Evolutionary conservation across 257 asterid species (phyloP).

Genomic region (Nicotiana attenuata): DNA sequence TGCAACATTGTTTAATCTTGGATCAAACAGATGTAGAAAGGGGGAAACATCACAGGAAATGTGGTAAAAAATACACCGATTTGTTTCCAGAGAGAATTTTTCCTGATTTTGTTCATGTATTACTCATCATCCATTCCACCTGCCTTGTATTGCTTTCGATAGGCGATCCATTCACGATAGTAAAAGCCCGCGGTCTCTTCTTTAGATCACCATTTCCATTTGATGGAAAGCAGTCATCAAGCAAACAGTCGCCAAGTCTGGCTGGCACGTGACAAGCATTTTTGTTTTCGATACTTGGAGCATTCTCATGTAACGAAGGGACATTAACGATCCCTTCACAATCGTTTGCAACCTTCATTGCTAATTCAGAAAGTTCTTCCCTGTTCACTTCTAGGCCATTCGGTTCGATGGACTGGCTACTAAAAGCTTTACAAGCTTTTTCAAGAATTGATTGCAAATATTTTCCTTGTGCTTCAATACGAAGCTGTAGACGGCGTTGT

Average conservation of each 20-base stretch:
- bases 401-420: conserved; percentile 8
- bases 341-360: conserved; percentile 61
- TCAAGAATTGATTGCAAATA: conserved; percentile 40
- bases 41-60: background rate
- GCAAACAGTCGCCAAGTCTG: conserved; percentile 51
- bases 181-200: conserved; percentile 52
- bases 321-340: conserved; percentile 24
- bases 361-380: conserved; percentile 60
- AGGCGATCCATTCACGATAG: conserved; percentile 32
- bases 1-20: conserved; percentile 5
- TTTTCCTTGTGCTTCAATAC: conserved; percentile 42
- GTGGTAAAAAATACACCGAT: background rate
- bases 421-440: conserved; percentile 25
- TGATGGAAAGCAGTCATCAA: conserved; percentile 37
- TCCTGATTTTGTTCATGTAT: conserved; percentile 22
- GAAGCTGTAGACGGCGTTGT: conserved; percentile 40
- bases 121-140: conserved; percentile 67
- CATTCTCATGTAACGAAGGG: conserved; percentile 29
- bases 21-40: conserved; percentile 5
- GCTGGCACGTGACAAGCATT: conserved; percentile 32
- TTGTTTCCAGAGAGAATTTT: background rate
- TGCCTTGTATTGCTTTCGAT: conserved; percentile 38
- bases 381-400: conserved; percentile 57
- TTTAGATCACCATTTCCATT: conserved; percentile 41
- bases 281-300: conserved; percentile 22